Conservation (phyloP, 1,284 basidiomycete species). For the Coriolopsis trogii region DNA sequence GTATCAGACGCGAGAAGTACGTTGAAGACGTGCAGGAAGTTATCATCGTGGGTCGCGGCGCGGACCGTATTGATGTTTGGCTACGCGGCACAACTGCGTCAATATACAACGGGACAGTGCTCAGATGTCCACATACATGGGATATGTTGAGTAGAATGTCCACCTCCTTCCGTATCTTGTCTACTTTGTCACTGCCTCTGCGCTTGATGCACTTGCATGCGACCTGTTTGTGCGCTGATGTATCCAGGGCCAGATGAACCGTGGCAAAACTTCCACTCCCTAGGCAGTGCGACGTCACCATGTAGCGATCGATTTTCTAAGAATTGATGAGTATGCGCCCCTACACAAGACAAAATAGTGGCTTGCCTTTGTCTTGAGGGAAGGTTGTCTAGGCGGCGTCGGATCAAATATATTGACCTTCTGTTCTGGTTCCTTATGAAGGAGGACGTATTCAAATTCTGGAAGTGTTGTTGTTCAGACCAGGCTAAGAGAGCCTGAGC, state of each 20-base stretch:
- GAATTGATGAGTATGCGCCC: not conserved
- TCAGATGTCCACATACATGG: conserved; percentile 53
- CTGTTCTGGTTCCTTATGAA: conserved; percentile 53
- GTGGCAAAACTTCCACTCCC: conserved; percentile 82
- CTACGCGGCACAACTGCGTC: conserved; percentile 38
- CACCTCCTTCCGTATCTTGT: conserved; percentile 75
- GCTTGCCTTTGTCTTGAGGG: conserved; percentile 49
- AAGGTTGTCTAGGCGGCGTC: conserved; percentile 54
- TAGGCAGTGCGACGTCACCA: conserved; percentile 73
- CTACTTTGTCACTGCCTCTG: conserved; percentile 56
- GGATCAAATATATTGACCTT: conserved; percentile 63
- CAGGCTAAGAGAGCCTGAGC: not conserved
- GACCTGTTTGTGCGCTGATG: conserved; percentile 65
- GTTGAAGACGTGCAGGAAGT: conserved; percentile 53
- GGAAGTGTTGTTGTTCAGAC: conserved; percentile 1
- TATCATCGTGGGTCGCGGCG: conserved; percentile 64
- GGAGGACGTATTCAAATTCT: conserved; percentile 71
- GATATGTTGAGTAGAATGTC: conserved; percentile 67
- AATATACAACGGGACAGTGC: conserved; percentile 4
- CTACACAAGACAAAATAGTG: not conserved
- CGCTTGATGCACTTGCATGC: conserved; percentile 82
- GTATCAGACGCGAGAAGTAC: not conserved
- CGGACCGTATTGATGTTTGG: conserved; percentile 82
- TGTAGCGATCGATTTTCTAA: conserved; percentile 60
- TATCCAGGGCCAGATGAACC: conserved; percentile 76